phyloP scores from a whole-genome alignment of 129 eudicot genomes.

The Saussurea involucrata region DNA sequence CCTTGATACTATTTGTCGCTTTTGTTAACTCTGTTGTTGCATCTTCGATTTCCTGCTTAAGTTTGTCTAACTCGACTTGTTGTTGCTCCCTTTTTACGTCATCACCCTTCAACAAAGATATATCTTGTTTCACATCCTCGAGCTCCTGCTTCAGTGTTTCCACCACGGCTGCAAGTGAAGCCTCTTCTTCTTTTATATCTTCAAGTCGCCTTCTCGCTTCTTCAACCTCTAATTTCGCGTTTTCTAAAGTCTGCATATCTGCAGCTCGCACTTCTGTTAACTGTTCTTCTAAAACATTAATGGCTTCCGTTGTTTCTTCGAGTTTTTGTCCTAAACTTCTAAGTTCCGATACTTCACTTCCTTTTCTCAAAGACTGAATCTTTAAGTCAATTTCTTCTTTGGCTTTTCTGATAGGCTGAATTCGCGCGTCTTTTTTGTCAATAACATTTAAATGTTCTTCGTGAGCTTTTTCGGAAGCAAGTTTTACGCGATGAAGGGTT shows the following conservation, averaged over 20 bases:
- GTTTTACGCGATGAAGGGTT: conserved; percentile 48
- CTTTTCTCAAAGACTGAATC: conserved; percentile 40
- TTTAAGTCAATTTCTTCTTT: conserved; percentile 43
- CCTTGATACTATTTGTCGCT: conserved; percentile 30
- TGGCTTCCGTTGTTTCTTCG: conserved; percentile 53
- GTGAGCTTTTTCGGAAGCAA: conserved; percentile 42
- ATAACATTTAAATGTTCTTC: conserved; percentile 42
- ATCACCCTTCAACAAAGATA: conserved; percentile 30
- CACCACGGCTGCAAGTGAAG: conserved; percentile 26
- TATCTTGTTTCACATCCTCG: conserved; percentile 48
- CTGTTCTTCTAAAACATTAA: conserved; percentile 54
- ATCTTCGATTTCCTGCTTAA: conserved; percentile 47
- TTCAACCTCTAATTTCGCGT: conserved; percentile 39
- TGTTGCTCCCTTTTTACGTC: conserved; percentile 41
- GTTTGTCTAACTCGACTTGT: conserved; percentile 43
- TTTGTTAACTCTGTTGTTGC: conserved; percentile 30
- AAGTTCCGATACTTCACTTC: conserved; percentile 25
- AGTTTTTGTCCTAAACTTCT: conserved; percentile 40
- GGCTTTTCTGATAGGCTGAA: conserved; percentile 23
- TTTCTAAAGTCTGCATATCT: conserved; percentile 36
- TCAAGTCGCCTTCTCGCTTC: conserved; percentile 41
- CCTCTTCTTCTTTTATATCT: conserved; percentile 42
- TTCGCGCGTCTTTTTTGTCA: conserved; percentile 43
- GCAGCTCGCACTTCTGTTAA: conserved; percentile 44
- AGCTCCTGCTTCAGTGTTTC: conserved; percentile 48